Conservation (phyloP, 169 alveolate species). For the Plasmodium vivax region DNA sequence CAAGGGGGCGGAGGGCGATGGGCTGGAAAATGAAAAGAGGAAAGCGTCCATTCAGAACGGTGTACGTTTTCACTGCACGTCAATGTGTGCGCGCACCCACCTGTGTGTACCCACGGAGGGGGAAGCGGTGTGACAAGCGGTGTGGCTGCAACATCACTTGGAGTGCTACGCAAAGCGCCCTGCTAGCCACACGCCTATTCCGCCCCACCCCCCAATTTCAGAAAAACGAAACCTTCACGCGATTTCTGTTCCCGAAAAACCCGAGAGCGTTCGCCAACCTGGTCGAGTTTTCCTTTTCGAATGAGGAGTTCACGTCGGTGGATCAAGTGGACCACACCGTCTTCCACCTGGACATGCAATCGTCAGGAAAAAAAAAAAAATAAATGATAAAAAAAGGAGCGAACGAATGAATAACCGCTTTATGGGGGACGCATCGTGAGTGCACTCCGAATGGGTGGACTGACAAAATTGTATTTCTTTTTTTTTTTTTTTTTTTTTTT, state of each 20-base stretch:
- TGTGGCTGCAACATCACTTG: background rate
- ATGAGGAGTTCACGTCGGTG: constrained; percentile 49
- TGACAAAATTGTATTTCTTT: background rate
- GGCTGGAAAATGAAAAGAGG: constrained; percentile 15
- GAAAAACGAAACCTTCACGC: constrained; percentile 62
- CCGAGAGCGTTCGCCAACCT: constrained; percentile 66
- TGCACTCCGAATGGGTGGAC: background rate
- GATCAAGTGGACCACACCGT: constrained; percentile 69
- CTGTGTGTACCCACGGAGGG: background rate
- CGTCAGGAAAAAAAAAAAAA: constrained; percentile 23
- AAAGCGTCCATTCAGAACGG: constrained; percentile 3
- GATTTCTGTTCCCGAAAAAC: constrained; percentile 67
- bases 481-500: background rate
- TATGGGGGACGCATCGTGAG: background rate
- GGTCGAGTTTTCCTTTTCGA: constrained; percentile 55
- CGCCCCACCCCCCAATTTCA: background rate
- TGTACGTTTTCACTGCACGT: constrained; percentile 11
- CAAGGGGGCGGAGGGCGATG: constrained; percentile 10
- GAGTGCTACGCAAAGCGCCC: background rate
- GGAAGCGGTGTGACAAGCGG: background rate
- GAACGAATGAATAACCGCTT: background rate
- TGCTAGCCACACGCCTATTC: background rate
- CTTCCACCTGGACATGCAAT: constrained; percentile 58
- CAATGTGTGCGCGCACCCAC: background rate
- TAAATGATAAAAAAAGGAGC: background rate